Conservation (phyloP, 73 alveolate genomes). For the Symbiodinium pilosum region DNA sequence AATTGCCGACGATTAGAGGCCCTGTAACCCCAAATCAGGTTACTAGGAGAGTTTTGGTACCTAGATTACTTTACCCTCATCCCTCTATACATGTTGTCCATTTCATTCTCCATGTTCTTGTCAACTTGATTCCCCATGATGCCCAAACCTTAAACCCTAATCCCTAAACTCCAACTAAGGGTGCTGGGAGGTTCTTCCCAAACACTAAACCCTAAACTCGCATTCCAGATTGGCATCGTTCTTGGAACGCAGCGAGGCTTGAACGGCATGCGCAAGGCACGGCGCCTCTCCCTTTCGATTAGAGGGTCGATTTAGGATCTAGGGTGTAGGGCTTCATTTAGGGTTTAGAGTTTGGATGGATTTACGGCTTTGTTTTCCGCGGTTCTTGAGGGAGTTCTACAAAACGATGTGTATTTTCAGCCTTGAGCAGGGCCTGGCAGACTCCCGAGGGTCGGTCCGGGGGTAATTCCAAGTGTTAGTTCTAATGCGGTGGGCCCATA, state of each 20-base stretch:
- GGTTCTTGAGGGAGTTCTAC: too few relatives aligned
- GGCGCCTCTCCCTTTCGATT: not conserved
- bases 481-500: too few relatives aligned
- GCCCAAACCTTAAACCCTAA: not conserved
- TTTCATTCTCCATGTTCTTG: too few relatives aligned
- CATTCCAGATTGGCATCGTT: slow-evolving; percentile 43
- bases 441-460: too few relatives aligned
- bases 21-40: too few relatives aligned
- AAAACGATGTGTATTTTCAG: too few relatives aligned
- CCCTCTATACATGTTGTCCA: too few relatives aligned
- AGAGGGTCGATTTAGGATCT: not conserved
- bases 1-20: too few relatives aligned
- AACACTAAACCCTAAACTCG: not conserved
- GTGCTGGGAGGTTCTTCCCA: too few relatives aligned
- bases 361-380: not conserved
- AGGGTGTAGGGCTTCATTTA: not conserved
- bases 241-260: slow-evolving; percentile 85
- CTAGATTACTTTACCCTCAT: not conserved
- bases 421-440: too few relatives aligned
- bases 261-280: slow-evolving; percentile 92
- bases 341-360: not conserved
- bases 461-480: too few relatives aligned
- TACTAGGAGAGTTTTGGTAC: too few relatives aligned
- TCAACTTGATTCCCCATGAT: not conserved
- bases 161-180: not conserved